phyloP scores from a whole-genome alignment of 23 red algal species.

The Agarophyton chilense region DNA sequence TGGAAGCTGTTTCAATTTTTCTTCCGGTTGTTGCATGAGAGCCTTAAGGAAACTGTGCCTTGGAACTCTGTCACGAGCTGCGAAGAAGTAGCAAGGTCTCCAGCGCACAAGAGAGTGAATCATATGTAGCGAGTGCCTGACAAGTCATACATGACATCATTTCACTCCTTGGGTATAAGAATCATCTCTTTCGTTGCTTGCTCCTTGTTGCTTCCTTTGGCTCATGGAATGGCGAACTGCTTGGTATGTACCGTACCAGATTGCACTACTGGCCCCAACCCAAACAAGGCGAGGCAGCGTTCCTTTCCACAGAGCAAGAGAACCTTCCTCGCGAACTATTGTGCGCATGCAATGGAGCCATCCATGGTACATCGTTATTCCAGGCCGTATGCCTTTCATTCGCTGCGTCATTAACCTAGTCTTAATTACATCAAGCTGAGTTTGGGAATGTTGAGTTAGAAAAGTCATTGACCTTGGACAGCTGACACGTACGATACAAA shows the following conservation, averaged over 20 bases:
- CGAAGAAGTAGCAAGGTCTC: background rate
- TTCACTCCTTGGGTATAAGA: background rate
- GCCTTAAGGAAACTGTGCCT: too few species aligned
- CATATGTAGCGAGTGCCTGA: background rate
- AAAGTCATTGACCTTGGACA: background rate
- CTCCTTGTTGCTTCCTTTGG: background rate
- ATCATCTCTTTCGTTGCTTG: too few species aligned
- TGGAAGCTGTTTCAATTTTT: too few species aligned
- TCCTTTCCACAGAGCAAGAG: conserved; percentile 68
- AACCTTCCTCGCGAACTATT: conserved; percentile 64
- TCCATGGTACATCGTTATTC: conserved; percentile 49
- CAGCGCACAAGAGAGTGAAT: background rate
- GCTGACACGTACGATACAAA: background rate
- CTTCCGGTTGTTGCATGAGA: too few species aligned
- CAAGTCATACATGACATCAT: background rate
- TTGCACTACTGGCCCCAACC: conserved; percentile 75
- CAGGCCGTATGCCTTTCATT: background rate
- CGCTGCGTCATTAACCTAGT: conserved; percentile 80
- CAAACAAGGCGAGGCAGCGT: conserved; percentile 68
- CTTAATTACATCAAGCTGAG: conserved; percentile 75
- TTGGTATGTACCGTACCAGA: conserved; percentile 83
- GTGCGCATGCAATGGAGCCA: conserved; percentile 59
- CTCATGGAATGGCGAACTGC: conserved; percentile 52
- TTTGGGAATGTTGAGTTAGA: conserved; percentile 1
- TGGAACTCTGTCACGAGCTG: too few species aligned